Evolutionary conservation across 371 early-diverging fungal genomes (phyloP), one percentile per base, ranked within the genome.

Genomic region (Saksenaea vasiformis): DNA sequence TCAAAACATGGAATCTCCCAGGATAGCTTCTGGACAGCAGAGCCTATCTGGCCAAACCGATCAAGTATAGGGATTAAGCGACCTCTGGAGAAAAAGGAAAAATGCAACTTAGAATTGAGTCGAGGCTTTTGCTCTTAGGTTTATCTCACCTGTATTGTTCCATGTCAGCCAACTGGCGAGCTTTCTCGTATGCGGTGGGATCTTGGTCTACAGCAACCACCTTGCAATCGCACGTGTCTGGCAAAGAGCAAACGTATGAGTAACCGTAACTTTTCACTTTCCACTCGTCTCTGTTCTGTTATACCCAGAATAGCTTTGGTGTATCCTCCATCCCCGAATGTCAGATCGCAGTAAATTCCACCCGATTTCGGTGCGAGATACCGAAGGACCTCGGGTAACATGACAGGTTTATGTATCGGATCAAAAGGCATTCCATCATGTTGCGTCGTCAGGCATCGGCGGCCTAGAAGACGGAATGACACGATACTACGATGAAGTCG

Each of bases 131-230:
- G 10, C 3, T 55, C 2, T 69, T 15, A 2, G 62, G 63, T 7
- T 62, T 15, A 11, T 27, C 69, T 64, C 65, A 79, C 79, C 75
- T 69, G 68, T 85, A 87, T 17, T 57, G 60, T 39, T 65, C 58
- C 53, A 71, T 26, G 7, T 63, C 36, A 14, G 88, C 77, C 59
- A 93, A 54, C 51, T 74, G 62, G 34, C 70, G 62, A 7, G 90
- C 90, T 37, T 83, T 80, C 47, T 82, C 77, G 41, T 85, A 78
- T 1, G 91, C 91, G 5, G 64, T 65, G 3, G 91, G 91, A 61
- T 93, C 93, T 61, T 86, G 89, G 62, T 93, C 93, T 13, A 93
- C 61, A 2, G 90, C 91, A 11, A 91, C 77, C 2, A 92, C 91
- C 31, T 73, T 74, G 60, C 87, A 86, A 62, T 83, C 72, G n/a